These are phyloP conservation scores for Ensete ventricosum DNA, from an alignment of 176 grass and related monocot genomes.

Conservation along the genomic window DNA sequence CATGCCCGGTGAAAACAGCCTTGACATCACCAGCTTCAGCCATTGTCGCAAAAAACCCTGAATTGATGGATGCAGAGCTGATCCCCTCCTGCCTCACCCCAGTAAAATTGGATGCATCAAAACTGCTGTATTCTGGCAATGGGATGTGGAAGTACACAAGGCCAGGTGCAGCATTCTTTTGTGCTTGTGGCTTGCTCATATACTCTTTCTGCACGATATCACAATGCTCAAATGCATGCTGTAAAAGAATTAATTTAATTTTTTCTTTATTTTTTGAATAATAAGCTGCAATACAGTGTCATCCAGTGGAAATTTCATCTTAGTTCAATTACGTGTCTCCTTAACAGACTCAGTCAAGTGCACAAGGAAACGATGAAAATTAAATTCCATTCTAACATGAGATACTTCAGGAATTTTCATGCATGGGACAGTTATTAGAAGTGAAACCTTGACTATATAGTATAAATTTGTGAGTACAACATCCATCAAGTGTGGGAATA, in stretches of 20 bases:
- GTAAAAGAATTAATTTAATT: not conserved
- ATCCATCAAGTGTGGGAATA: too few relatives aligned
- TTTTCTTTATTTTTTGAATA: not conserved
- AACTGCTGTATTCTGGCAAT: constrained; percentile 64
- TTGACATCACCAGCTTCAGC: constrained; percentile 83
- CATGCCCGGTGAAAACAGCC: constrained; percentile 75
- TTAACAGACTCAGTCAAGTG: too few relatives aligned
- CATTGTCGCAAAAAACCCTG: constrained; percentile 84
- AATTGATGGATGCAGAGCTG: constrained; percentile 78
- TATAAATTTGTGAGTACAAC: too few relatives aligned
- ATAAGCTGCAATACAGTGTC: not conserved
- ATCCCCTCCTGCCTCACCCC: constrained; percentile 83
- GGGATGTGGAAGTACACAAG: constrained; percentile 94
- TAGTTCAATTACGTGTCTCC: too few relatives aligned
- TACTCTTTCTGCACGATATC: constrained; percentile 44
- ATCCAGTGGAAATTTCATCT: not conserved
- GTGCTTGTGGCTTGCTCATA: constrained; percentile 29
- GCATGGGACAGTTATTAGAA: too few relatives aligned
- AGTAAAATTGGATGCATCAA: constrained; percentile 55
- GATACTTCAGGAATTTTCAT: too few relatives aligned
- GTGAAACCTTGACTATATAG: too few relatives aligned
- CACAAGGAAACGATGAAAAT: too few relatives aligned
- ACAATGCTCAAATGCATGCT: not conserved
- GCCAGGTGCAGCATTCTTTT: constrained; percentile 65
- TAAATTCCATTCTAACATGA: too few relatives aligned